Conservation (phyloP, 805 yeast species). For the Torulaspora quercuum region DNA sequence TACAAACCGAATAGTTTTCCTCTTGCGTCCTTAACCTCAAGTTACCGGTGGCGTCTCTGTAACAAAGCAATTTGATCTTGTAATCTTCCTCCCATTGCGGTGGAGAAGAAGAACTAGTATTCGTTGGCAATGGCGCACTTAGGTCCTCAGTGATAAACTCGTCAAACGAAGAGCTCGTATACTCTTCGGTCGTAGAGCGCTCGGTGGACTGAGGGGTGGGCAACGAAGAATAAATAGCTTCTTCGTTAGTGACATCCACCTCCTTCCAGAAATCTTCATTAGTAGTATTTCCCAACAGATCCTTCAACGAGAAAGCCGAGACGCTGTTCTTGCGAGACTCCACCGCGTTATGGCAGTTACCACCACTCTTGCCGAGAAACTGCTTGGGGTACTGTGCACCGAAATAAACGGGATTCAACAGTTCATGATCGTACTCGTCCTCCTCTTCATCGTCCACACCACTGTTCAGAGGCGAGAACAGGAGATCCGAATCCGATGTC, state of each 20-base stretch:
- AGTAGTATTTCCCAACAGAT: constrained; percentile 12
- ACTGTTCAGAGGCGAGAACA: constrained; percentile 28
- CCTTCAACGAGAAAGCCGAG: constrained; percentile 8
- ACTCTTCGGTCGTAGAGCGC: constrained; percentile 5
- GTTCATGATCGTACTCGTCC: constrained; percentile 24
- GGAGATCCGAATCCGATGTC: constrained; percentile 23
- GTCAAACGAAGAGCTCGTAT: constrained; percentile 18
- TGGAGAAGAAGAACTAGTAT: constrained; percentile 9
- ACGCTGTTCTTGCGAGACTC: constrained; percentile 14
- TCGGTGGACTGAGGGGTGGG: constrained; percentile 2
- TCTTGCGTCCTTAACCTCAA: constrained; percentile 26
- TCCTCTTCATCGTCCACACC: constrained; percentile 20
- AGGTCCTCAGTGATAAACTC: constrained; percentile 24
- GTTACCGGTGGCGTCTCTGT: constrained; percentile 34
- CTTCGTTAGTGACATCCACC: constrained; percentile 29
- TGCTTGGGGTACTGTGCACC: constrained; percentile 24
- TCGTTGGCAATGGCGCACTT: constrained; percentile 6
- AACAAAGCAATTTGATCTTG: constrained; percentile 30
- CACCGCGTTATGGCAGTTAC: background rate
- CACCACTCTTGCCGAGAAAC: constrained; percentile 18
- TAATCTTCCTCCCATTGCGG: constrained; percentile 19
- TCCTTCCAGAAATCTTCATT: constrained; percentile 37
- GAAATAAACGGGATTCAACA: constrained; percentile 19
- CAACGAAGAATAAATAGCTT: constrained; percentile 17
- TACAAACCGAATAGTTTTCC: constrained; percentile 1